These are phyloP conservation scores for Teratosphaeria zuluensis DNA, from an alignment of 2,329 filamentous ascomycete genomes.

Conservation along the genomic window DNA sequence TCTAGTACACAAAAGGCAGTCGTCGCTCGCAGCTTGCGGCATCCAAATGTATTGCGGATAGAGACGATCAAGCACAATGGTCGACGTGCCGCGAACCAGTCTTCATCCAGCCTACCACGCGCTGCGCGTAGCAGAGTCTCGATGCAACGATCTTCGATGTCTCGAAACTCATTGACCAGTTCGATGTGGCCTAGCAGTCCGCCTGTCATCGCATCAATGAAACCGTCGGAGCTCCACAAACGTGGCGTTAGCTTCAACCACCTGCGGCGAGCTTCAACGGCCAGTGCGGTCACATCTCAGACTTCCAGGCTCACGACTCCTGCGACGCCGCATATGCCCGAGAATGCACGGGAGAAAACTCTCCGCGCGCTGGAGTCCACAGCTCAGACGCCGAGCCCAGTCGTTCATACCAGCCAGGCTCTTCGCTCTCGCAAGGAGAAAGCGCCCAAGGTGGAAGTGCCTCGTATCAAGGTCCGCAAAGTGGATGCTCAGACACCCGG, in stretches of 20 bases:
- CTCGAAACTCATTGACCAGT: slow-evolving; percentile 35
- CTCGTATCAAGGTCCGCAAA: slow-evolving; percentile 28
- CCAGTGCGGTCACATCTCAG: slow-evolving; percentile 29
- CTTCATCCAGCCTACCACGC: slow-evolving; percentile 25
- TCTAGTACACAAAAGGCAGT: slow-evolving; percentile 28
- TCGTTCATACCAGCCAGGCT: slow-evolving; percentile 18
- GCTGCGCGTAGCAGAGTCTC: slow-evolving; percentile 23
- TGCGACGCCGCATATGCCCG: slow-evolving; percentile 18
- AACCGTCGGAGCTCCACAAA: slow-evolving; percentile 45
- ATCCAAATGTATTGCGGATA: slow-evolving; percentile 34
- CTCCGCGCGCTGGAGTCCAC: slow-evolving; percentile 9
- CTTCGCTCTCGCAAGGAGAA: slow-evolving; percentile 28
- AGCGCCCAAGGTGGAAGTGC: slow-evolving; percentile 15
- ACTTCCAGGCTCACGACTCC: slow-evolving; percentile 15
- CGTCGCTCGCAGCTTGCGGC: slow-evolving; percentile 28
- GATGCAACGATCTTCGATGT: slow-evolving; percentile 26
- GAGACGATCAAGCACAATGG: slow-evolving; percentile 26
- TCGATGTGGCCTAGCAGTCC: slow-evolving; percentile 40
- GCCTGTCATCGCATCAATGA: slow-evolving; percentile 34
- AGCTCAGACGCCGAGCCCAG: slow-evolving; percentile 21
- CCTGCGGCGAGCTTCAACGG: slow-evolving; percentile 36
- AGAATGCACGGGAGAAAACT: slow-evolving; percentile 14
- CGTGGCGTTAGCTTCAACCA: slow-evolving; percentile 56
- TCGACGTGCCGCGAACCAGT: slow-evolving; percentile 18
- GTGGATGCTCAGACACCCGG: slow-evolving; percentile 31